A percentile compares a stretch with the other conserved stretches of the same genome.
phyloP scores from a whole-genome alignment of 2,329 filamentous ascomycete genomes.

The Fusarium humuli region DNA sequence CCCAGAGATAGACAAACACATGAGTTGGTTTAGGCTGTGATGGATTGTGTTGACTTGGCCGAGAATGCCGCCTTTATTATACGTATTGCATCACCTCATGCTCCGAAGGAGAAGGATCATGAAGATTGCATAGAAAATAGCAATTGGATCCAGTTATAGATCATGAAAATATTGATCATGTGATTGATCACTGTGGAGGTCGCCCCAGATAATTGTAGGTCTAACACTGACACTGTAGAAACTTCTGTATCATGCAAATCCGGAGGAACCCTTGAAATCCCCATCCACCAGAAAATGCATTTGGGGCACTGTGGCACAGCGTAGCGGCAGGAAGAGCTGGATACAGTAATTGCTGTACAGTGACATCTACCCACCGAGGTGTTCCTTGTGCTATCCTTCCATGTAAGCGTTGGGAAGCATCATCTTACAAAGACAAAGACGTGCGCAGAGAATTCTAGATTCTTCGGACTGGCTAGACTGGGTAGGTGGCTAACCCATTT shows the following conservation, averaged over 20 bases:
- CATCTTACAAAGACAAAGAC: conserved; percentile 1
- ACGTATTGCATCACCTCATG: neutral
- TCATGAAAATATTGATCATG: conserved; percentile 6
- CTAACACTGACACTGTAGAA: neutral
- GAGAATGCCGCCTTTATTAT: conserved; percentile 14
- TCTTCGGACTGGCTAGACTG: conserved; percentile 4
- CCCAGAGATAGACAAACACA: conserved; percentile 7
- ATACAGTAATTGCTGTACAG: conserved; percentile 8
- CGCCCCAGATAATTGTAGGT: conserved; percentile 1
- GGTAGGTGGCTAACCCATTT: conserved; percentile 20
- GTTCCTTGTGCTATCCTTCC: neutral
- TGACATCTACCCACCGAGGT: neutral
- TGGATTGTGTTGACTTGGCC: neutral
- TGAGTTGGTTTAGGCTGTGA: neutral
- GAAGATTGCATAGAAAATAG: neutral
- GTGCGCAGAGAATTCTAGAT: conserved; percentile 33
- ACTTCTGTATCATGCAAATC: conserved; percentile 21
- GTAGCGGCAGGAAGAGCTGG: conserved; percentile 12
- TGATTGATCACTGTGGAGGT: conserved; percentile 15
- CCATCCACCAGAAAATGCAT: conserved; percentile 14
- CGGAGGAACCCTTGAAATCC: neutral
- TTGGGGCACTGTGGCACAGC: conserved; percentile 20
- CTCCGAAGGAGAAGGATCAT: neutral
- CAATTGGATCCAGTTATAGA: neutral
- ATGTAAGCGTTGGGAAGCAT: conserved; percentile 1